These are phyloP conservation scores for Hypomyces rosellus DNA, from an alignment of 2,329 filamentous ascomycete species.

Conservation along the genomic window DNA sequence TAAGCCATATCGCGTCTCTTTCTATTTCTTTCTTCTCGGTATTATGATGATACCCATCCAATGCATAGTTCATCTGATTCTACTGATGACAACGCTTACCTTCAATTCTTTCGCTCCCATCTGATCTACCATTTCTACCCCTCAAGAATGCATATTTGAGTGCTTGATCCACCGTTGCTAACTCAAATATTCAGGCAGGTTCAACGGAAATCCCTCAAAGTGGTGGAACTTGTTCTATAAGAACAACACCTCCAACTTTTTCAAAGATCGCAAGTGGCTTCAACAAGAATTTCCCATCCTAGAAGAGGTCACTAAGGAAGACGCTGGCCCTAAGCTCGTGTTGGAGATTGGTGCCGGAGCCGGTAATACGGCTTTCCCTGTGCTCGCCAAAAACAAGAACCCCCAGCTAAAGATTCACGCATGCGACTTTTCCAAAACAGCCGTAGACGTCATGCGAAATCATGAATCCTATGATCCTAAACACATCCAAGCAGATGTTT, in stretches of 20 bases:
- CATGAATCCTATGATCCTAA: slow-evolving; percentile 69
- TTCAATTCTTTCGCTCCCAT: slow-evolving; percentile 68
- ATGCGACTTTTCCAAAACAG: slow-evolving; percentile 93
- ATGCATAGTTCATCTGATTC: slow-evolving; percentile 68
- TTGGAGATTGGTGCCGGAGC: slow-evolving; percentile 93
- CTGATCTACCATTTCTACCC: slow-evolving; percentile 39
- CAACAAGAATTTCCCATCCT: slow-evolving; percentile 92
- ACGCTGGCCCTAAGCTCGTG: slow-evolving; percentile 63
- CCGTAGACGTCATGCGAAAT: slow-evolving; percentile 83
- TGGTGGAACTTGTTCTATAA: slow-evolving; percentile 99
- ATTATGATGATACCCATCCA: slow-evolving; percentile 50
- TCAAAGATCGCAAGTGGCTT: slow-evolving; percentile 97
- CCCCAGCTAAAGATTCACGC: slow-evolving; percentile 77
- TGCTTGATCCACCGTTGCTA: slow-evolving; percentile 25
- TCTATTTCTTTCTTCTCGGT: slow-evolving; percentile 23
- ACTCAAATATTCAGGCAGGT: slow-evolving; percentile 54
- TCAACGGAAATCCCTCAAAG: slow-evolving; percentile 84
- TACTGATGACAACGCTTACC: slow-evolving; percentile 56
- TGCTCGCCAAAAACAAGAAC: slow-evolving; percentile 80
- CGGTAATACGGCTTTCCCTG: slow-evolving; percentile 92
- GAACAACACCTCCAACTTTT: slow-evolving; percentile 95
- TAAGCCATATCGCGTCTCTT: slow-evolving; percentile 34
- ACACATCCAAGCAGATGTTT: slow-evolving; percentile 82
- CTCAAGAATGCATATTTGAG: not conserved
- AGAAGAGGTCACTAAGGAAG: slow-evolving; percentile 63